Conservation (phyloP, 1,139 yeast species). For the Candida dubliniensis region DNA sequence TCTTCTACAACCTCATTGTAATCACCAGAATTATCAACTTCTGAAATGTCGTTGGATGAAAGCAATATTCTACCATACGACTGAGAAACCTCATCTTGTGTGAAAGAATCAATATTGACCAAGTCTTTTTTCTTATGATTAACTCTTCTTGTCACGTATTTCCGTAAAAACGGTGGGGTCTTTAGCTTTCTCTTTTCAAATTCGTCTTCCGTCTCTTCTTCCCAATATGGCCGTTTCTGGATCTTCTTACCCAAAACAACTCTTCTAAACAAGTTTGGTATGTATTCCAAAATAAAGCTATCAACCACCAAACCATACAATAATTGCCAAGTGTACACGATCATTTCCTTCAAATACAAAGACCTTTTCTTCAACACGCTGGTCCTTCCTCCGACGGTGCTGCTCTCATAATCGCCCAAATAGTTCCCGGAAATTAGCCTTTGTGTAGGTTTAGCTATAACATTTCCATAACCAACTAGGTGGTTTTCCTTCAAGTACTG, state of each 20-base stretch:
- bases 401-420: slow-evolving; percentile 7
- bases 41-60: slow-evolving; percentile 36
- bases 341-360: slow-evolving; percentile 19
- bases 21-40: slow-evolving; percentile 49
- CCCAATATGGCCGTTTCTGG: neutral
- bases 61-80: slow-evolving; percentile 21
- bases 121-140: slow-evolving; percentile 5
- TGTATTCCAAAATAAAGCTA: slow-evolving; percentile 10
- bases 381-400: slow-evolving; percentile 15
- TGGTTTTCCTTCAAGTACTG: slow-evolving; percentile 19
- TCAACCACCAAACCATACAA: slow-evolving; percentile 21
- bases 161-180: slow-evolving; percentile 29
- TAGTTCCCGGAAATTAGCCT: slow-evolving; percentile 24
- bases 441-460: slow-evolving; percentile 31
- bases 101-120: slow-evolving; percentile 23
- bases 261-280: slow-evolving; percentile 7
- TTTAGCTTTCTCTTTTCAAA: slow-evolving; percentile 21
- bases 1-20: slow-evolving; percentile 21
- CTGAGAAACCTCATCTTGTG: slow-evolving; percentile 23
- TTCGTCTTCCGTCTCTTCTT: slow-evolving; percentile 22
- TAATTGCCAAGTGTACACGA: slow-evolving; percentile 25
- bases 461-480: slow-evolving; percentile 33
- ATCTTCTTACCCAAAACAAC: slow-evolving; percentile 6
- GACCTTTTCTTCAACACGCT: slow-evolving; percentile 27
- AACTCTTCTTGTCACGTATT: slow-evolving; percentile 18